A percentile compares a stretch with the other conserved stretches of the same genome.
These are phyloP conservation scores for Candida endomychidarum DNA, from an alignment of 805 yeast species.

Conservation along the genomic window DNA sequence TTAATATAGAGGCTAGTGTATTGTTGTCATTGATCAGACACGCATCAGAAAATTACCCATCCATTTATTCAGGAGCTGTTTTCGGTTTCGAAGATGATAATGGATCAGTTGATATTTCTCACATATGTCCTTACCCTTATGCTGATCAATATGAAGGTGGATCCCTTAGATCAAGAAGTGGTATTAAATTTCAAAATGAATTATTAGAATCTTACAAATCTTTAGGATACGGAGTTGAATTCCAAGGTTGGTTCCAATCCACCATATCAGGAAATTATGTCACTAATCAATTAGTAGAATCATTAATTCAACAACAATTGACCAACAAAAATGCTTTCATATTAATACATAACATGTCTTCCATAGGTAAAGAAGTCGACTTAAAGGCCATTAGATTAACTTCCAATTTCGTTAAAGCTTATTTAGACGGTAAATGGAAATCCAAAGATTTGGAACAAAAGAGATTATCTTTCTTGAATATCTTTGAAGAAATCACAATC, in stretches of 20 bases:
- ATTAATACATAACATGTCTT: slow-evolving; percentile 68
- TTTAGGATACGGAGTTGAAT: slow-evolving; percentile 64
- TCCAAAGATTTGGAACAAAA: slow-evolving; percentile 60
- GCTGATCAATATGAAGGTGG: slow-evolving; percentile 64
- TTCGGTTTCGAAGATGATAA: slow-evolving; percentile 68
- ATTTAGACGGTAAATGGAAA: slow-evolving; percentile 60
- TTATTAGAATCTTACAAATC: slow-evolving; percentile 56
- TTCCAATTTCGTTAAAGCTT: slow-evolving; percentile 55
- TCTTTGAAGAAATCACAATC: slow-evolving; percentile 72
- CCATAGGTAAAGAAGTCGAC: slow-evolving; percentile 62
- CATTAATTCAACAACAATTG: slow-evolving; percentile 64
- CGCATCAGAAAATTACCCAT: slow-evolving; percentile 62
- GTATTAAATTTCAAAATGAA: slow-evolving; percentile 67
- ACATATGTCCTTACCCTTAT: slow-evolving; percentile 68
- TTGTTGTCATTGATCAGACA: slow-evolving; percentile 64
- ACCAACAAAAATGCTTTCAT: slow-evolving; percentile 56
- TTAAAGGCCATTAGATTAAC: slow-evolving; percentile 71
- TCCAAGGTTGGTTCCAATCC: slow-evolving; percentile 81
- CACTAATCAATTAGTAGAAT: slow-evolving; percentile 65
- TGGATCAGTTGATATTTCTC: slow-evolving; percentile 51
- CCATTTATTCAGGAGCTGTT: slow-evolving; percentile 66
- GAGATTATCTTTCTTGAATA: slow-evolving; percentile 61
- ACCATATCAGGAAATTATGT: slow-evolving; percentile 69
- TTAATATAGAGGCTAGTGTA: slow-evolving; percentile 51
- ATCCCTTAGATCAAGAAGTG: slow-evolving; percentile 59